A percentile compares a stretch with the other conserved stretches of the same genome.
These are phyloP conservation scores for Penicillium goetzii DNA, from an alignment of 495 filamentous ascomycete genomes.

Conservation along the genomic window DNA sequence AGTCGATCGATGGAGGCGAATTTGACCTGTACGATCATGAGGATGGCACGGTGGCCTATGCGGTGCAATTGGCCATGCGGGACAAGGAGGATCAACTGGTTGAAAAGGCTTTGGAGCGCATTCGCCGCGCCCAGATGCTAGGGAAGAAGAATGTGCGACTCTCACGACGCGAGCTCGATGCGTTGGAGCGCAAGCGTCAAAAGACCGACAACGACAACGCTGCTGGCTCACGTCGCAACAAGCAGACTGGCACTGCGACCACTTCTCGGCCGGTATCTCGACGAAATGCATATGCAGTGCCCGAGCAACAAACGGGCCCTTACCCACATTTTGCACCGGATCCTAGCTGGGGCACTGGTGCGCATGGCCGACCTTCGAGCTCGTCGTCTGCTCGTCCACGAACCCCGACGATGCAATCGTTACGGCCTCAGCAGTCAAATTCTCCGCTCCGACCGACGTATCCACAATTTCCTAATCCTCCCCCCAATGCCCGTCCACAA, in stretches of 20 bases:
- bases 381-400: slow-evolving; percentile 43
- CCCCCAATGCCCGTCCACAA: slow-evolving; percentile 34
- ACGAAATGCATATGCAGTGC: slow-evolving; percentile 32
- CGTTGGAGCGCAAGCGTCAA: slow-evolving; percentile 69
- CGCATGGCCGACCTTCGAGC: slow-evolving; percentile 33
- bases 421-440: slow-evolving; percentile 39
- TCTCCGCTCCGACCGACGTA: slow-evolving; percentile 41
- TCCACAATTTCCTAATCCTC: slow-evolving; percentile 35
- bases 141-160: slow-evolving; percentile 78
- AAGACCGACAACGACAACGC: slow-evolving; percentile 46
- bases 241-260: slow-evolving; percentile 14
- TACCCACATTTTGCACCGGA: slow-evolving; percentile 36
- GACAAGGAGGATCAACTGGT: slow-evolving; percentile 74
- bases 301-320: slow-evolving; percentile 32
- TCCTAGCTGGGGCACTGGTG: slow-evolving; percentile 26
- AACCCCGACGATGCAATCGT: slow-evolving; percentile 45
- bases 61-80: slow-evolving; percentile 57
- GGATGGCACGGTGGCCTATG: slow-evolving; percentile 52
- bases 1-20: slow-evolving; percentile 57
- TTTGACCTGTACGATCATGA: slow-evolving; percentile 59
- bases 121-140: slow-evolving; percentile 70
- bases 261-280: slow-evolving; percentile 27
- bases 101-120: slow-evolving; percentile 73
- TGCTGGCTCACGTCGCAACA: slow-evolving; percentile 20
- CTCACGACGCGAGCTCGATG: slow-evolving; percentile 72